Evolutionary conservation across 345 rosid species (phyloP), one percentile per base, ranked within the genome.

Genomic region (Lumnitzera racemosa): DNA sequence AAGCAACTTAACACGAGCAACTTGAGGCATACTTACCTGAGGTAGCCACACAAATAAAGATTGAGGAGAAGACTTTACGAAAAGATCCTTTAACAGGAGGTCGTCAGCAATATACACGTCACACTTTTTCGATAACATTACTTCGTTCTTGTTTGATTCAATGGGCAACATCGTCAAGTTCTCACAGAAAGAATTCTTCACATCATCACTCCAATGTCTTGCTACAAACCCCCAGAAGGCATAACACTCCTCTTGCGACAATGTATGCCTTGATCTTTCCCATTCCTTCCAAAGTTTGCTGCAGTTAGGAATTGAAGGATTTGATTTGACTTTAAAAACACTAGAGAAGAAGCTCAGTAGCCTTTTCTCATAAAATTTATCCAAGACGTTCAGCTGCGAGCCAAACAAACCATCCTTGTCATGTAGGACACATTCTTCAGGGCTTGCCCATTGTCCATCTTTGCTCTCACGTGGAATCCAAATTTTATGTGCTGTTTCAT

Each of bases 71-170:
- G 11, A 17, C 16, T 51, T 27, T 4, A 59, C 64, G 27, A 81
- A 86, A 2, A 82, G 67, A 41, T 83, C 90, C 55, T 80, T 79
- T 29, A 84, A 74, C 24, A 63, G 78, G 65, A 86, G 76, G 55
- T 89, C 96, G 69, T 89, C 96, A 14, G 85, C 84, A 16, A 89
- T 75, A 55, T 83, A 86, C 60, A 81, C 84, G 62, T 82, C 86
- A 46, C 43, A 41, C 66, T 67, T 81, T 55, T 75, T 63, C 0
- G 51, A 5, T 43, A 89, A 58, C 66, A 76, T 0, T 29, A 89
- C 57, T 53, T 67, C 79, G 53, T 62, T 80, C 0, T 69, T 55
- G 29, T 54, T 56, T 43, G 75, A 70, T 29, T 67, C 61, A 23
- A 78, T 88, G 0, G 95, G 91, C 49, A 87, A 53, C 74, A 80